Conservation (phyloP, 176 grass and related monocot species). For the Rhipidocladum racemiflorum region DNA sequence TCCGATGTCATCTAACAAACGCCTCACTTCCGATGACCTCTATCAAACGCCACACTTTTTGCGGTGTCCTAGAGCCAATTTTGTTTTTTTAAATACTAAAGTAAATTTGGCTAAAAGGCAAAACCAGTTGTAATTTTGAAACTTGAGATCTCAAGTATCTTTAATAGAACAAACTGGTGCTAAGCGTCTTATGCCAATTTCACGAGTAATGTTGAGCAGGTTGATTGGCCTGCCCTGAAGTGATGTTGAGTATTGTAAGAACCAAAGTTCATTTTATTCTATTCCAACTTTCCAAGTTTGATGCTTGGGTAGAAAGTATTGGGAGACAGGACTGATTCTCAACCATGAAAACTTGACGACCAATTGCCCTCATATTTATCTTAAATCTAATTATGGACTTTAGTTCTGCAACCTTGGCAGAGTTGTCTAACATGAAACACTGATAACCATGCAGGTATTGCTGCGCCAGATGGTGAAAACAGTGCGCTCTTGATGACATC, state of each 20-base stretch:
- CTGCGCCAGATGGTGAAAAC: background rate
- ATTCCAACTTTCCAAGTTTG: background rate
- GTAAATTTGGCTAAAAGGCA: background rate
- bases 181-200: background rate
- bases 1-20: background rate
- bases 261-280: background rate
- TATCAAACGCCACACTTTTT: background rate
- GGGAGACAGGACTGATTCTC: background rate
- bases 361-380: background rate
- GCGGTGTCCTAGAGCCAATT: background rate
- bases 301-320: background rate
- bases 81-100: background rate
- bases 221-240: background rate
- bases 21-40: background rate
- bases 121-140: background rate
- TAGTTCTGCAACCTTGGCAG: background rate
- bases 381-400: background rate
- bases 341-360: background rate
- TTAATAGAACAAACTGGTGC: background rate
- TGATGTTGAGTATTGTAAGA: background rate
- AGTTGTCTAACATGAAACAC: background rate
- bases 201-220: background rate
- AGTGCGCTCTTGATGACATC: background rate
- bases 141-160: background rate
- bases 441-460: conserved; percentile 34